phyloP scores from a whole-genome alignment of 1,284 basidiomycete genomes.

The Fomes fomentarius region DNA sequence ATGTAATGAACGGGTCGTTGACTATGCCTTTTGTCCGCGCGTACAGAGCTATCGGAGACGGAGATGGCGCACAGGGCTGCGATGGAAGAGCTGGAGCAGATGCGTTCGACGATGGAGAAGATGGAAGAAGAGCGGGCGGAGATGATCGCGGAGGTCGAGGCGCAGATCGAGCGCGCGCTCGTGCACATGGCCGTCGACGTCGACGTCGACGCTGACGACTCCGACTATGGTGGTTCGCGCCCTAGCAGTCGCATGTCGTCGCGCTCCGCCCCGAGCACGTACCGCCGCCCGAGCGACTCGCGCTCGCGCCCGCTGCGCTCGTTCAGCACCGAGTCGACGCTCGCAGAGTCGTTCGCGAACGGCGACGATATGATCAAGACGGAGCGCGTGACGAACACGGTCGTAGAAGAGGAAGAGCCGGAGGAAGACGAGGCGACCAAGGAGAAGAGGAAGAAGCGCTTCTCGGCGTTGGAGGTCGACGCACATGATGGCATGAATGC shows the following conservation, averaged over 20 bases:
- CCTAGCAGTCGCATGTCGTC: slow-evolving; percentile 46
- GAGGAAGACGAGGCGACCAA: slow-evolving; percentile 42
- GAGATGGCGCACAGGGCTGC: slow-evolving; percentile 77
- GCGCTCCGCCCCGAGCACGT: slow-evolving; percentile 46
- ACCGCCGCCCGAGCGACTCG: slow-evolving; percentile 61
- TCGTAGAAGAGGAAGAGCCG: slow-evolving; percentile 42
- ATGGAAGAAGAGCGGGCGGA: slow-evolving; percentile 85
- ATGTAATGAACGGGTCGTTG: background rate
- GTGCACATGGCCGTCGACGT: slow-evolving; percentile 81
- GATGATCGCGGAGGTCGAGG: slow-evolving; percentile 87
- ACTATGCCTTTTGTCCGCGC: background rate
- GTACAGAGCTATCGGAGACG: slow-evolving; percentile 68
- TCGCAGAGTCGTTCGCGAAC: slow-evolving; percentile 61
- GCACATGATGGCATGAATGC: slow-evolving; percentile 77
- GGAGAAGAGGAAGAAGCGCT: slow-evolving; percentile 66
- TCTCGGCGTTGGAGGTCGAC: slow-evolving; percentile 67
- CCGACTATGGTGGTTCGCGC: slow-evolving; percentile 63
- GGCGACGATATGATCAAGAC: slow-evolving; percentile 35
- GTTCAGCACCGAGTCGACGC: slow-evolving; percentile 74
- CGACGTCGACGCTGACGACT: slow-evolving; percentile 57
- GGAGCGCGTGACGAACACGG: slow-evolving; percentile 51
- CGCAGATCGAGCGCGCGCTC: slow-evolving; percentile 82
- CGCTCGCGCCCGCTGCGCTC: slow-evolving; percentile 50
- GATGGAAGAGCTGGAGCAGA: slow-evolving; percentile 65
- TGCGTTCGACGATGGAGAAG: slow-evolving; percentile 78